Percentiles rank a stretch among this genome's conserved stretches.
phyloP scores from a whole-genome alignment of 2,329 filamentous ascomycete species.

The Camillea tinctor region DNA sequence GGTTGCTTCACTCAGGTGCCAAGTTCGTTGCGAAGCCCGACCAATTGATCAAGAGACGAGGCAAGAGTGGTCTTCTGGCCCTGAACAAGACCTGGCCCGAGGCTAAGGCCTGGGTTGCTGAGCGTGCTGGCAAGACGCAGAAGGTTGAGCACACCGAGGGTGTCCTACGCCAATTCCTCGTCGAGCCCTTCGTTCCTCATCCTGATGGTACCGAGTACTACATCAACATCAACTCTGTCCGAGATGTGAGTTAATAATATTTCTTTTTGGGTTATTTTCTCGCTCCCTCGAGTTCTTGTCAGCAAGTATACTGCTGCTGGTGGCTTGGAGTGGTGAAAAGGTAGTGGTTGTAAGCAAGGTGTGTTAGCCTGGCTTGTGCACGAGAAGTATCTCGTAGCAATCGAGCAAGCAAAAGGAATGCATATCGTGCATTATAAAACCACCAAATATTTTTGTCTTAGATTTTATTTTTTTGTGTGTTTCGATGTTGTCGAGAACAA shows the following conservation, averaged over 20 bases:
- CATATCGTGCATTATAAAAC: neutral
- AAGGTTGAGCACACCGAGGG: constrained; percentile 91
- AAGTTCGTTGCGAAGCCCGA: constrained; percentile 99
- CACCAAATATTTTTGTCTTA: neutral
- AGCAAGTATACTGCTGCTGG: neutral
- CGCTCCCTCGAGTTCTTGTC: constrained; percentile 4
- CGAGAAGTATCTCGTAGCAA: constrained; percentile 8
- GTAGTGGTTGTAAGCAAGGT: neutral
- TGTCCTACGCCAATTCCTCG: constrained; percentile 89
- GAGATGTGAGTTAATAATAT: constrained; percentile 74
- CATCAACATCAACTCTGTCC: constrained; percentile 99
- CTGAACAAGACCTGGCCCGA: constrained; percentile 98
- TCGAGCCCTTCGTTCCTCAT: constrained; percentile 98
- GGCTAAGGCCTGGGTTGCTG: constrained; percentile 89
- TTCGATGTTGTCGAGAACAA: constrained; percentile 9
- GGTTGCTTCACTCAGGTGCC: constrained; percentile 78
- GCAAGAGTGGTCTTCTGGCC: constrained; percentile 94
- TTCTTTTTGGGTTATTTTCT: constrained; percentile 10
- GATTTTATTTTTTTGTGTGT: constrained; percentile 9
- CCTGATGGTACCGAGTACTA: constrained; percentile 97
- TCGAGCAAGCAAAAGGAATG: neutral
- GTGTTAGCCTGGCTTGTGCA: neutral
- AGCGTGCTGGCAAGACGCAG: constrained; percentile 86
- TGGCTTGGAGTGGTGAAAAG: neutral
- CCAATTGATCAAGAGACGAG: constrained; percentile 99